Evolutionary conservation across 2,329 filamentous ascomycete genomes (phyloP).

Genomic region (Magnaporthales sp.): DNA sequence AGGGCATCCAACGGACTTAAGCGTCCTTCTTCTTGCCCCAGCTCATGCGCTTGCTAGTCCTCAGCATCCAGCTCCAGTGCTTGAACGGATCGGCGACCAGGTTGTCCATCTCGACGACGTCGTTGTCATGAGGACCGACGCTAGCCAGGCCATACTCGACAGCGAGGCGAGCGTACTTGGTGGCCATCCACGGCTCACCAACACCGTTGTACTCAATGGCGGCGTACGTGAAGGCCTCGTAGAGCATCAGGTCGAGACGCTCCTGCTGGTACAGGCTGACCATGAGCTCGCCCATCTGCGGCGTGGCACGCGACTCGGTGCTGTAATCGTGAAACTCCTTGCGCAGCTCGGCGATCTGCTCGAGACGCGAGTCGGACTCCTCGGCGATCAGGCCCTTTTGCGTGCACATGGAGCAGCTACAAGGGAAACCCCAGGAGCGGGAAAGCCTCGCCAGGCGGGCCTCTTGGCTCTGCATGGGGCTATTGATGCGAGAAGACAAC

Average conservation of each 20-base stretch:
- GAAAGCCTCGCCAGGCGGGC: slow-evolving; percentile 21
- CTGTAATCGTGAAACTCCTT: slow-evolving; percentile 22
- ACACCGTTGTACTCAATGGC: slow-evolving; percentile 29
- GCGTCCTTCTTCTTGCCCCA: slow-evolving; percentile 15
- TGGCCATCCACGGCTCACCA: slow-evolving; percentile 29
- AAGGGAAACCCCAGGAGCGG: slow-evolving; percentile 29
- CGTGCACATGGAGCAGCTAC: slow-evolving; percentile 29
- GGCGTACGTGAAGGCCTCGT: slow-evolving; percentile 27
- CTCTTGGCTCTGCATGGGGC: slow-evolving; percentile 21
- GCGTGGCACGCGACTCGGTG: slow-evolving; percentile 19
- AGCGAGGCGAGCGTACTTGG: slow-evolving; percentile 27
- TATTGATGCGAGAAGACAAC: slow-evolving; percentile 6
- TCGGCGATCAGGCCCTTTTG: slow-evolving; percentile 15
- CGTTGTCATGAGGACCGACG: slow-evolving; percentile 19
- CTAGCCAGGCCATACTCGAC: slow-evolving; percentile 25
- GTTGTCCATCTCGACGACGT: slow-evolving; percentile 24
- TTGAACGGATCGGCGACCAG: slow-evolving; percentile 24
- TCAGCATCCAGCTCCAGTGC: slow-evolving; percentile 31
- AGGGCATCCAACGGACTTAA: neutral
- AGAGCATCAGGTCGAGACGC: slow-evolving; percentile 22
- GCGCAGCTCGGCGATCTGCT: slow-evolving; percentile 22
- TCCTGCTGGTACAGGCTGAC: slow-evolving; percentile 31
- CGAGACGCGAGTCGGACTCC: slow-evolving; percentile 28
- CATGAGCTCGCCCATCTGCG: slow-evolving; percentile 28
- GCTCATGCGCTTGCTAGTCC: slow-evolving; percentile 21